Percentiles rank a stretch among this genome's conserved stretches.
Evolutionary conservation across 257 asterid species (phyloP).

Genomic region (Buddleja alternifolia): DNA sequence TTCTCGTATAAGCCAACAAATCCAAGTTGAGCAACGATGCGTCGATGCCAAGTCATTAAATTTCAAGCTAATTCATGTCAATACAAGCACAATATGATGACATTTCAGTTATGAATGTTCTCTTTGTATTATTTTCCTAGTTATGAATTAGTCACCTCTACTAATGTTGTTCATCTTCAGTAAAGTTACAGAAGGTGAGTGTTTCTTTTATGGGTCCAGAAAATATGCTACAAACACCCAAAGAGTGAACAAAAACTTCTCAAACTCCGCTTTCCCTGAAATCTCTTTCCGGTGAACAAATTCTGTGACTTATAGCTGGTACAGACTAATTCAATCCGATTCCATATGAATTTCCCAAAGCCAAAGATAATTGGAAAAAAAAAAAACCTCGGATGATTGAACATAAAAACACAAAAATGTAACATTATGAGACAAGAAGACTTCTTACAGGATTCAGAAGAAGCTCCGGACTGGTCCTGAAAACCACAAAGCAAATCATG

Average conservation of each 20-base stretch:
- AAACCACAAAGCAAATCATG: conserved; percentile 41
- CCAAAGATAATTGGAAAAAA: no score
- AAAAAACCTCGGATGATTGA: no score
- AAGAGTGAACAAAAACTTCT: not conserved
- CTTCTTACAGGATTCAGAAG: conserved; percentile 91
- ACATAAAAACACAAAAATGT: conserved; percentile 22
- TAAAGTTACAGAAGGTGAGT: not conserved
- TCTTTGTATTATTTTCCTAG: not conserved
- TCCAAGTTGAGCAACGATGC: not conserved
- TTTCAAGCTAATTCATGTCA: conserved; percentile 4
- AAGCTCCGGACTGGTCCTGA: conserved; percentile 98
- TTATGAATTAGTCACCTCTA: not conserved
- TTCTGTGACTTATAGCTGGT: conserved; percentile 12
- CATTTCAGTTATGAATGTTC: not conserved
- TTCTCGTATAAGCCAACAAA: conserved; percentile 1
- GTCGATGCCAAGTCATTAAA: conserved; percentile 4
- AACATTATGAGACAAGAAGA: conserved; percentile 30
- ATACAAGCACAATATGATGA: conserved; percentile 6
- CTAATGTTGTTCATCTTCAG: conserved; percentile 13
- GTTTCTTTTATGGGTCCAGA: not conserved
- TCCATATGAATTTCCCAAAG: no score
- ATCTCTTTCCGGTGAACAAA: conserved; percentile 3
- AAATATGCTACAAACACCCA: not conserved
- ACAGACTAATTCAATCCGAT: conserved; percentile 1
- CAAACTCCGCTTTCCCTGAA: not conserved